These are phyloP conservation scores for Naganishia albida DNA, from an alignment of 1,284 basidiomycete genomes.

Conservation along the genomic window DNA sequence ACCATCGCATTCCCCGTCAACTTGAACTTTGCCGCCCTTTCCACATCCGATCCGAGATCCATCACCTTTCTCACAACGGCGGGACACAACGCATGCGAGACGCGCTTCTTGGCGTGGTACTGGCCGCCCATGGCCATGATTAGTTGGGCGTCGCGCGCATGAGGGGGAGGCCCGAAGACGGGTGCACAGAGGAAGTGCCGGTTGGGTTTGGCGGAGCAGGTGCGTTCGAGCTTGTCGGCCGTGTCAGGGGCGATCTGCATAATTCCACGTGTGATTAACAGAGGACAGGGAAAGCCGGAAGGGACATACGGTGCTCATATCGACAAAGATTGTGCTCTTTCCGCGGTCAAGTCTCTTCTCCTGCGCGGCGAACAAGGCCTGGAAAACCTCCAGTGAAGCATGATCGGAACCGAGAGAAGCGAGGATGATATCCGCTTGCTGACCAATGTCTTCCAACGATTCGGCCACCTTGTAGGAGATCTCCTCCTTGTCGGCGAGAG, in stretches of 20 bases:
- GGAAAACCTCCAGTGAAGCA: slow-evolving; percentile 70
- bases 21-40: slow-evolving; percentile 76
- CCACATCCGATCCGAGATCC: slow-evolving; percentile 56
- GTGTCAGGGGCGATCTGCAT: slow-evolving; percentile 67
- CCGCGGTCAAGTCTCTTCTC: slow-evolving; percentile 52
- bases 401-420: slow-evolving; percentile 74
- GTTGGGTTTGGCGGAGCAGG: slow-evolving; percentile 65
- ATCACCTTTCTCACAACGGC: slow-evolving; percentile 71
- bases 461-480: slow-evolving; percentile 43
- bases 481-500: slow-evolving; percentile 43
- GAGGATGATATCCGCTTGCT: slow-evolving; percentile 70
- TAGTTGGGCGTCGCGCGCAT: slow-evolving; percentile 69
- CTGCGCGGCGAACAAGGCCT: slow-evolving; percentile 64
- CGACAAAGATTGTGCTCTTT: slow-evolving; percentile 71
- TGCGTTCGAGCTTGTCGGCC: slow-evolving; percentile 72
- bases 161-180: slow-evolving; percentile 69
- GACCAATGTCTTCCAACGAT: slow-evolving; percentile 48
- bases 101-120: slow-evolving; percentile 78
- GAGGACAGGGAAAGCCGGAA: slow-evolving; percentile 28
- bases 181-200: slow-evolving; percentile 74
- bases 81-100: slow-evolving; percentile 69
- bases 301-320: slow-evolving; percentile 69
- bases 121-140: slow-evolving; percentile 79
- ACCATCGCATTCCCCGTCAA: slow-evolving; percentile 71
- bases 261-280: background rate